Evolutionary conservation across 2,329 filamentous ascomycete species (phyloP).

Genomic region (Chaetomiaceae sp.): DNA sequence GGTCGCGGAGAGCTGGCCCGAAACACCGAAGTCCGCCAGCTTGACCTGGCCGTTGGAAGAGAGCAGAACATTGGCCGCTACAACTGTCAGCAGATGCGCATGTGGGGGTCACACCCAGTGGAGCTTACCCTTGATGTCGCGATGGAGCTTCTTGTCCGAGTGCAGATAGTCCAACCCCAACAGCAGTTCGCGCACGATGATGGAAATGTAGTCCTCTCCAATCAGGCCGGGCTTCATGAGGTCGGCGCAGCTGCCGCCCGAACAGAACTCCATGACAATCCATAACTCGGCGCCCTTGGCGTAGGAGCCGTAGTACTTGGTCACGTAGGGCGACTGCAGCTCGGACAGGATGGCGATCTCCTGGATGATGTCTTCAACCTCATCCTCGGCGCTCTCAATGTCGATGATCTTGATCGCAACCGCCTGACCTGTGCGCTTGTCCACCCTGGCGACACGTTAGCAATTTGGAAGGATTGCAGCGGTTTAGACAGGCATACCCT

Average conservation of each 20-base stretch:
- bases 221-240: constrained; percentile 91
- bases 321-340: constrained; percentile 92
- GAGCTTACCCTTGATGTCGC: constrained; percentile 81
- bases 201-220: constrained; percentile 92
- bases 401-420: constrained; percentile 99
- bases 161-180: constrained; percentile 90
- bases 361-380: constrained; percentile 98
- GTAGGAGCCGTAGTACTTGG: constrained; percentile 95
- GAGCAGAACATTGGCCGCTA: constrained; percentile 88
- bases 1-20: constrained; percentile 89
- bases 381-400: constrained; percentile 97
- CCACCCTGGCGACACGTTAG: constrained; percentile 55
- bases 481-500: constrained; percentile 54
- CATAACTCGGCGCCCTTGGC: constrained; percentile 93
- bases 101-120: background rate
- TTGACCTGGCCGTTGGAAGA: constrained; percentile 92
- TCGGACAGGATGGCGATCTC: constrained; percentile 97
- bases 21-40: constrained; percentile 93
- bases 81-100: constrained; percentile 17
- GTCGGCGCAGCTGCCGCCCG: constrained; percentile 91
- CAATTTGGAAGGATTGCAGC: background rate
- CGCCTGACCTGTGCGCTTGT: constrained; percentile 85
- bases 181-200: constrained; percentile 85
- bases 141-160: constrained; percentile 89
- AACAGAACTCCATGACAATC: constrained; percentile 99